These are phyloP conservation scores for Colletotrichum tropicicola DNA, from an alignment of 2,329 filamentous ascomycete genomes.

Conservation along the genomic window DNA sequence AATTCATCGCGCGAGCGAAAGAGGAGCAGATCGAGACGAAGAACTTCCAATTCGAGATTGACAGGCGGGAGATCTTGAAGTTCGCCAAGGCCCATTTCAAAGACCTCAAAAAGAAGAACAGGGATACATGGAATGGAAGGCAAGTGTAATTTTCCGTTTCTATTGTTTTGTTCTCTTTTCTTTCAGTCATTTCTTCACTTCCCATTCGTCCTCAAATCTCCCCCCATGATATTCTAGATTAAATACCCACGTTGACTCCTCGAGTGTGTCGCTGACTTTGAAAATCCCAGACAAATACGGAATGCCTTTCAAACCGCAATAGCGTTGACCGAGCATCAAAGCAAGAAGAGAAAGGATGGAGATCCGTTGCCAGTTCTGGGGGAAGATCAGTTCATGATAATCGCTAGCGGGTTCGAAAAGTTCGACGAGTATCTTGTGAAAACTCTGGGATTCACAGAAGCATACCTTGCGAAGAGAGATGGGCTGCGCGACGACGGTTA, in stretches of 20 bases:
- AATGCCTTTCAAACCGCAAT: constrained; percentile 36
- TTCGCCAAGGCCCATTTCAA: constrained; percentile 1
- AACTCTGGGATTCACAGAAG: not conserved
- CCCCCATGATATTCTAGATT: no score
- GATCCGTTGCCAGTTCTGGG: not conserved
- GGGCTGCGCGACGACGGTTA: not conserved
- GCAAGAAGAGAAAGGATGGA: not conserved
- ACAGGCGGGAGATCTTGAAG: not conserved
- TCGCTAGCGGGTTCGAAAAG: not conserved
- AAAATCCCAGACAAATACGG: constrained; percentile 34
- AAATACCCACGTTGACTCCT: no score
- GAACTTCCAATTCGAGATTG: not conserved
- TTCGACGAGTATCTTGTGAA: not conserved
- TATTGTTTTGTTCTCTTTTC: no score
- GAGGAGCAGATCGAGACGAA: not conserved
- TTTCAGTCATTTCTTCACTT: no score
- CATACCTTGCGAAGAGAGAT: not conserved
- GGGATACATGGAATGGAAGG: constrained; percentile 33
- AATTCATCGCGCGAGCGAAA: constrained; percentile 16
- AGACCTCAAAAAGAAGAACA: not conserved
- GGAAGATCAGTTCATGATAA: not conserved
- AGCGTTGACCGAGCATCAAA: constrained; percentile 30
- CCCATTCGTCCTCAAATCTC: no score
- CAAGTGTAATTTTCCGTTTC: no score
- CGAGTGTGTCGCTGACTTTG: not conserved